Percentiles rank a stretch among this genome's conserved stretches.
Evolutionary conservation across 1,284 basidiomycete genomes (phyloP).

Genomic region (Porogramme epimiltina): DNA sequence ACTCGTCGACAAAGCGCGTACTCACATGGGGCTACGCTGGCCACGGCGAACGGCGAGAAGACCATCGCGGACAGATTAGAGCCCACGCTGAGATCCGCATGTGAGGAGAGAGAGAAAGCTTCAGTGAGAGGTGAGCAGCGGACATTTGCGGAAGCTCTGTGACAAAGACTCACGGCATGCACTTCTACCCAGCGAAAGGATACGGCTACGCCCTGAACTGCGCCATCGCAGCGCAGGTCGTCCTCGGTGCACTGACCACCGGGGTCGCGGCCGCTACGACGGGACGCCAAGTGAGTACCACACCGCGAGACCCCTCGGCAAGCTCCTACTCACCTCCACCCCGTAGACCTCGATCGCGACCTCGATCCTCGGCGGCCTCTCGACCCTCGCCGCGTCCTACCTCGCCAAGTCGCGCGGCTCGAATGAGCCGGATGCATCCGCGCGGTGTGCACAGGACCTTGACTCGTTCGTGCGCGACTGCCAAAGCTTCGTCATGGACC

Average conservation of each 20-base stretch:
- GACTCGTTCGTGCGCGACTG: conserved; percentile 66
- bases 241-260: conserved; percentile 69
- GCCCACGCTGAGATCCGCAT: conserved; percentile 35
- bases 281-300: conserved; percentile 36
- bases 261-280: conserved; percentile 54
- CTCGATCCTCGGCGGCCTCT: conserved; percentile 46
- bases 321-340: background rate
- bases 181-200: conserved; percentile 38
- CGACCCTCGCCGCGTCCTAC: conserved; percentile 70
- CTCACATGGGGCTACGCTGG: background rate
- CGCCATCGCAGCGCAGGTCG: conserved; percentile 56
- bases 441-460: conserved; percentile 54
- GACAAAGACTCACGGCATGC: no score
- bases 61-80: conserved; percentile 33
- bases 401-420: conserved; percentile 68
- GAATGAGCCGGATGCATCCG: conserved; percentile 64
- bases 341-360: conserved; percentile 35
- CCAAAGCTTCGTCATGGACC: conserved; percentile 56
- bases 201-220: conserved; percentile 55
- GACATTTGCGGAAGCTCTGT: background rate
- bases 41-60: conserved; percentile 14
- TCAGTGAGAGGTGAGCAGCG: conserved; percentile 26
- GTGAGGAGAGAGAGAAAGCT: conserved; percentile 23
- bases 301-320: background rate
- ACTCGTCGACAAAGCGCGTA: no score